These are phyloP conservation scores for Carex pumila DNA, from an alignment of 176 grass and related monocot species.

Conservation along the genomic window DNA sequence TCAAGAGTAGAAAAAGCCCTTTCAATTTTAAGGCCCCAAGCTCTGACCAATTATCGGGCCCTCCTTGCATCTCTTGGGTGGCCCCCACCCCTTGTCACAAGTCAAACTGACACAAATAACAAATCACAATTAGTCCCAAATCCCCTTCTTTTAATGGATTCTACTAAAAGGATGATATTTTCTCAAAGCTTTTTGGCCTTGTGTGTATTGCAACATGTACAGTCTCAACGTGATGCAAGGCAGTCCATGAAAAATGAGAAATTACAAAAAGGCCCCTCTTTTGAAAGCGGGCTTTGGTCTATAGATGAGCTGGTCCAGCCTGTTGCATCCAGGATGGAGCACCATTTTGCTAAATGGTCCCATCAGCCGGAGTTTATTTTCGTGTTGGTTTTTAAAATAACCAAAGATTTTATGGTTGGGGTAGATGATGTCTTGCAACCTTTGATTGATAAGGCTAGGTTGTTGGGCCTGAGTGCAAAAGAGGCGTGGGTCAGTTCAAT, in stretches of 20 bases:
- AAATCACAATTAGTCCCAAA: conserved; percentile 44
- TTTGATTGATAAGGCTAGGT: conserved; percentile 83
- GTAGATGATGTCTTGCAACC: conserved; percentile 86
- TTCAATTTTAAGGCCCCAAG: conserved; percentile 69
- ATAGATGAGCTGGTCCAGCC: conserved; percentile 79
- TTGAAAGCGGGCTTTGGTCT: conserved; percentile 63
- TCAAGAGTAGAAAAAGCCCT: conserved; percentile 86
- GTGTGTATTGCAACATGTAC: conserved; percentile 78
- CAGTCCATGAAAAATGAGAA: conserved; percentile 23
- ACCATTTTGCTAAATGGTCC: conserved; percentile 88
- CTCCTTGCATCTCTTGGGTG: conserved; percentile 75
- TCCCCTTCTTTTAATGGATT: conserved; percentile 77
- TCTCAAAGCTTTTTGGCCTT: conserved; percentile 75
- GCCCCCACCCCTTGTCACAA: conserved; percentile 67
- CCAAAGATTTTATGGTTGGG: conserved; percentile 82
- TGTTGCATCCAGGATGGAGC: conserved; percentile 79
- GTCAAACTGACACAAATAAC: conserved; percentile 41
- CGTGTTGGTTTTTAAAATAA: conserved; percentile 81
- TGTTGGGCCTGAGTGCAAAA: conserved; percentile 79
- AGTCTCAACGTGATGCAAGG: conserved; percentile 43
- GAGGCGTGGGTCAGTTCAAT: conserved; percentile 94
- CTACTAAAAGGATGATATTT: conserved; percentile 52
- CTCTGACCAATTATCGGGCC: conserved; percentile 66
- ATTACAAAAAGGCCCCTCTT: conserved; percentile 32
- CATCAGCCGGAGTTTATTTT: conserved; percentile 83